Base-by-base conservation (phyloP, 371 early-diverging fungal species). In the Mucor saturninus region DNA sequence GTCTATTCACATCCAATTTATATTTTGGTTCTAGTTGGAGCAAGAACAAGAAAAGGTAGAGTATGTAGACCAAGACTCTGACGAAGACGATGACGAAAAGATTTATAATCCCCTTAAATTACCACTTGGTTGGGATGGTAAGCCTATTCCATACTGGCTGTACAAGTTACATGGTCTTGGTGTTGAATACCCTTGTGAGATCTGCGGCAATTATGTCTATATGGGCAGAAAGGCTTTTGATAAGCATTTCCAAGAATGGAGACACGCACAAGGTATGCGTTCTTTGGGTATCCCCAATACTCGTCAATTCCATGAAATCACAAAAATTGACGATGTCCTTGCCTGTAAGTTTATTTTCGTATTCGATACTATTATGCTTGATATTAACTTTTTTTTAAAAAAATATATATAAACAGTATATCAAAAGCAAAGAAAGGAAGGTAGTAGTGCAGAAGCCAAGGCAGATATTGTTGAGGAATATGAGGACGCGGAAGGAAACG, bases 61-160 rank as follows among this genome's bases (percentile, higher is more conserved):
- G 32, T 77, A 83, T n/a, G 84, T 77, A 29, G 84, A 86, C 46
- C 84, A 79, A n/a, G 91, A 89, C 11, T 88, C 89, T 0, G 92
- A 93, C 38, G 93, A 92, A 1, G 96, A 93, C 13, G 91, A 94
- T 52, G 93, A 91, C 15, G 96, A 95, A 61, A 86, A 86, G 66
- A 89, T 96, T 32, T 97, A 98, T 74, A 98, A 98, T 69, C 99
- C 99, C 13, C 83, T 98, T 21, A 98, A 98, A 62, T 76, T 98
- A 51, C 98, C 98, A 6, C 73, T 98, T 45, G 99, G 97, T 9
- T 98, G 97, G 97, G 99, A 98, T 70, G 99, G 98, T 39, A 99
- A 99, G 69, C 98, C 98, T 13, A 99, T 99, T 74, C 99, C 99
- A 10, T 97, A 92, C 74, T 99, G 99, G 99, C 82, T 99, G 32